Evolutionary conservation across 306 rosid genomes (phyloP).

Genomic region (Fagus sylvatica): DNA sequence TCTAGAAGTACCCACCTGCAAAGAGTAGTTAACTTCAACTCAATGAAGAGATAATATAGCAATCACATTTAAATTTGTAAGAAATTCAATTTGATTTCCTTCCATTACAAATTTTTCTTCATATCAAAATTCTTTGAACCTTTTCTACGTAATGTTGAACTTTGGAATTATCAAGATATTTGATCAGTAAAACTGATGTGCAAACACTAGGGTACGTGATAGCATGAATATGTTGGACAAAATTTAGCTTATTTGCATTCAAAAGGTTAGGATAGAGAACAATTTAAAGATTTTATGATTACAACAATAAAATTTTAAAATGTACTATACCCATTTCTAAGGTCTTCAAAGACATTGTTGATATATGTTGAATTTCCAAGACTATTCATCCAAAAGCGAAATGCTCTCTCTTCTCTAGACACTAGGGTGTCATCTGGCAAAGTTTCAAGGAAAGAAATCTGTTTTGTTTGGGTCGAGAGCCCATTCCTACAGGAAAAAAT

Average conservation of each 20-base stretch:
- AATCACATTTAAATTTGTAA: neutral
- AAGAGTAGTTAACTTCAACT: constrained; percentile 14
- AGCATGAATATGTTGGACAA: neutral
- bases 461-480: constrained; percentile 71
- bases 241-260: neutral
- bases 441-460: constrained; percentile 73
- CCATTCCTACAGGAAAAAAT: constrained; percentile 64
- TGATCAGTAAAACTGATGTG: neutral
- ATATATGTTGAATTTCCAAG: constrained; percentile 74
- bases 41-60: neutral
- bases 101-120: neutral
- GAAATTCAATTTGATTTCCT: neutral
- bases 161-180: neutral
- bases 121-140: neutral
- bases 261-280: neutral
- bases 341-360: constrained; percentile 95
- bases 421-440: constrained; percentile 72
- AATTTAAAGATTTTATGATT: neutral
- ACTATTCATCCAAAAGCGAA: constrained; percentile 95
- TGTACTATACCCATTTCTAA: constrained; percentile 69
- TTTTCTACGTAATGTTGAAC: neutral
- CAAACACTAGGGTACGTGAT: neutral
- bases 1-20: constrained; percentile 92
- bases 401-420: constrained; percentile 93
- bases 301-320: neutral